Conservation (phyloP, 768 basidiomycete species). For the Rhizopogon roseolus region DNA sequence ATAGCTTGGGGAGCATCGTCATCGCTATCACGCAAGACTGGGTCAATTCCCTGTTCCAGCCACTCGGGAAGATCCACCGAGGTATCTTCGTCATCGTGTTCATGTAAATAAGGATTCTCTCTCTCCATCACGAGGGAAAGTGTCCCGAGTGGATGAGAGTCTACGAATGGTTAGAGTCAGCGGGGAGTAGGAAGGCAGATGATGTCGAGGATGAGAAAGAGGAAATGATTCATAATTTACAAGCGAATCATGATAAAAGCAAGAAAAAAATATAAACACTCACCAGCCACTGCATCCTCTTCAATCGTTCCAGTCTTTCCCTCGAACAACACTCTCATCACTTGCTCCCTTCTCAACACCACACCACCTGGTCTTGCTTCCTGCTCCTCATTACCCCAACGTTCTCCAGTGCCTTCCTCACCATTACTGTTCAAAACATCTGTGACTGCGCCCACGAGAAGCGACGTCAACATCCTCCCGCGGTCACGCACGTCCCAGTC, state of each 20-base stretch:
- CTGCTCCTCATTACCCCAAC: background rate
- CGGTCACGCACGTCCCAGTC: conserved; percentile 92
- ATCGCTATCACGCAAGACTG: conserved; percentile 64
- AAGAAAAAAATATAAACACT: conserved; percentile 11
- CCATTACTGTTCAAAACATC: conserved; percentile 29
- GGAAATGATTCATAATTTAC: background rate
- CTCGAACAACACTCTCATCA: conserved; percentile 71
- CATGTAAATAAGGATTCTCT: conserved; percentile 30
- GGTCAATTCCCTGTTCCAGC: conserved; percentile 82
- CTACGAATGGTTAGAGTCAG: conserved; percentile 29
- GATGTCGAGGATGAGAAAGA: conserved; percentile 2
- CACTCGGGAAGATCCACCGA: conserved; percentile 64
- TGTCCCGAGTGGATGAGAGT: conserved; percentile 51
- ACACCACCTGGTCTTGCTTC: conserved; percentile 47
- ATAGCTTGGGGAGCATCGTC: conserved; percentile 38
- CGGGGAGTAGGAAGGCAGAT: background rate
- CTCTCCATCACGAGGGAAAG: conserved; percentile 58
- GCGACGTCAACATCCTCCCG: conserved; percentile 68
- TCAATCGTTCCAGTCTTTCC: conserved; percentile 55
- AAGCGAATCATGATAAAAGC: conserved; percentile 1
- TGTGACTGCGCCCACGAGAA: conserved; percentile 55
- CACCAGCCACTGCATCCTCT: conserved; percentile 30
- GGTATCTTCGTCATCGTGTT: conserved; percentile 31
- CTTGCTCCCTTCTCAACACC: conserved; percentile 77
- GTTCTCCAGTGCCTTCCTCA: conserved; percentile 32